These are phyloP conservation scores for Allium fistulosum DNA, from an alignment of 106 monocot species.

Conservation along the genomic window DNA sequence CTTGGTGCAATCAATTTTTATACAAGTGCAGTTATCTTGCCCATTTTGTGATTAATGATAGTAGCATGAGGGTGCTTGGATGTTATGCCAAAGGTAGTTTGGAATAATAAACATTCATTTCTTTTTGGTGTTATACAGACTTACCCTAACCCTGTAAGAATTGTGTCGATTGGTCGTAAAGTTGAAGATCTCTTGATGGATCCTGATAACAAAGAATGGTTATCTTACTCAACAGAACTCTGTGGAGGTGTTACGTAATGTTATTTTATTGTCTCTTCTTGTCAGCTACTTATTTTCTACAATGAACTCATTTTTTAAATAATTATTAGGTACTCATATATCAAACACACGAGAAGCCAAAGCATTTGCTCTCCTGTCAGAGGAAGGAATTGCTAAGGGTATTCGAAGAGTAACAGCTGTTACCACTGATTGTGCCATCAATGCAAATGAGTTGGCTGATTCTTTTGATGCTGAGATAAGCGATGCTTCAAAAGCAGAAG, in stretches of 20 bases:
- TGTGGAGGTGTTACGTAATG: slow-evolving; percentile 67
- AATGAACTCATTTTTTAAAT: slow-evolving; percentile 1
- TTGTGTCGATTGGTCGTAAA: slow-evolving; percentile 84
- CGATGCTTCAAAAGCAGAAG: slow-evolving; percentile 47
- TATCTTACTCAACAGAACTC: slow-evolving; percentile 82
- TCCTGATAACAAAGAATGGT: slow-evolving; percentile 75
- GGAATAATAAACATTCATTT: neutral
- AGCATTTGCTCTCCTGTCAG: slow-evolving; percentile 92
- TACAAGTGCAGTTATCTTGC: too few species aligned
- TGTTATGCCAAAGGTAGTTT: too few species aligned
- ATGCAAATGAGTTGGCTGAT: slow-evolving; percentile 51
- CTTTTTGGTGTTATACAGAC: slow-evolving; percentile 28
- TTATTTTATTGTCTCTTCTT: neutral
- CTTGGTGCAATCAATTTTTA: too few species aligned
- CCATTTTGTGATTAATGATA: too few species aligned
- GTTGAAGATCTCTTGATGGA: slow-evolving; percentile 68
- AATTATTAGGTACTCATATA: slow-evolving; percentile 76
- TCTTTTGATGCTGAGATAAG: slow-evolving; percentile 66
- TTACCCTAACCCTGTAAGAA: slow-evolving; percentile 91
- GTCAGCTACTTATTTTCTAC: neutral
- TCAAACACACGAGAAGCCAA: slow-evolving; percentile 90
- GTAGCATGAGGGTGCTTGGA: too few species aligned
- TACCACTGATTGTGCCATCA: slow-evolving; percentile 67
- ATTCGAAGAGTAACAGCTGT: slow-evolving; percentile 90
- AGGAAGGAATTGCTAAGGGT: slow-evolving; percentile 98